Base-by-base conservation (phyloP, 306 rosid genomes). In the Quercus cerris region DNA sequence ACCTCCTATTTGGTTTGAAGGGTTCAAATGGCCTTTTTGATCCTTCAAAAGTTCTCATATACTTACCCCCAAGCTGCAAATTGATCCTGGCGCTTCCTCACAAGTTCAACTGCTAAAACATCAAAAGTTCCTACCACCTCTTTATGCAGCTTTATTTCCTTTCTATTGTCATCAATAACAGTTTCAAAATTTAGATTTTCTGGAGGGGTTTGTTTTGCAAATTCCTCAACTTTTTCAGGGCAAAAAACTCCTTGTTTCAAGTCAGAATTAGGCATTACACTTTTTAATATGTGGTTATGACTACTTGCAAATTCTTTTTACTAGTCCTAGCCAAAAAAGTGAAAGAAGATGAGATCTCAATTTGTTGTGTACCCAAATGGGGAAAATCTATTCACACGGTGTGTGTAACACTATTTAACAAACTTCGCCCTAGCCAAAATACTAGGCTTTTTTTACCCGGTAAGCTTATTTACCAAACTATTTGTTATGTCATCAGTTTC, bases 1-100 rank as follows among this genome's bases (percentile, higher is more conserved):
- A 78, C 17, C 78, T 35, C 73, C 80, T 83, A 87, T 56, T 85
- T 19, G 93, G 75, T 77, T 75, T 83, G 28, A 83, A 80, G 80
- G 88, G 86, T 85, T 86, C 86, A 75, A 81, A 83, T 71, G 66
- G 72, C 81, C 81, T 84, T 84, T 85, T 86, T 79, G 81, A 80
- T 80, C 96, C 92, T 68, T 86, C 92, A 77, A 71, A 49, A 80
- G 86, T 69, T 82, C 86, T 89, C 70, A 56, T 61, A 77, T 31
- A 67, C 87, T 88, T 93, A 70, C 80, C 77, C 6, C 91, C 86
- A 77, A 35, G 74, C 85, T 77, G 88, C 89, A 67, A 81, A 63
- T 33, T 75, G 87, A 63, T 82, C 88, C 64, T n/a, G 25, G 51
- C 63, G 75, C 25, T 81, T 82, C 78, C 54, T 83, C 80, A 71